phyloP scores from a whole-genome alignment of 2,329 filamentous ascomycete genomes.

The Trichoderma koningiopsis region DNA sequence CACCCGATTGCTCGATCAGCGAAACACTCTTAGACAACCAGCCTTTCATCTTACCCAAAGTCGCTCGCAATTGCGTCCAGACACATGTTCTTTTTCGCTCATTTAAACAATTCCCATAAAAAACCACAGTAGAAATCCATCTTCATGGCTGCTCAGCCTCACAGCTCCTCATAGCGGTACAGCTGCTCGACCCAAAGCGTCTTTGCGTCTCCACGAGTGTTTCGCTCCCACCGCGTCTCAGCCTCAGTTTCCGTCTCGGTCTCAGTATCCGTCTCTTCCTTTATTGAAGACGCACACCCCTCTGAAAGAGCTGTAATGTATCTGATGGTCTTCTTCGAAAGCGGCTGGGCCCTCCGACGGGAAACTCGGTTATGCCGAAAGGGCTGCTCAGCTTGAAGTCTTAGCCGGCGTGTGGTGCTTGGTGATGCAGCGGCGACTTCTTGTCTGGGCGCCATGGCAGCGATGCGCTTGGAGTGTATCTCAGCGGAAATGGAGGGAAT shows the following conservation, averaged over 20 bases:
- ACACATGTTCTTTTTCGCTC: neutral
- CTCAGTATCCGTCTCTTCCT: conserved; percentile 13
- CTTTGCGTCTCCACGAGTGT: conserved; percentile 7
- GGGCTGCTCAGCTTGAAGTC: neutral
- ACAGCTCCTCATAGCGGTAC: conserved; percentile 73
- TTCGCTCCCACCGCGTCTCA: conserved; percentile 20
- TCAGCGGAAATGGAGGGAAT: neutral
- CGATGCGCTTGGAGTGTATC: neutral
- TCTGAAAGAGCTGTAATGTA: neutral
- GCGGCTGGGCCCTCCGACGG: neutral
- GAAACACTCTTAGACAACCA: neutral
- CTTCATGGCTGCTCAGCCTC: neutral
- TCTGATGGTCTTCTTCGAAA: neutral
- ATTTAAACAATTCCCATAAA: neutral
- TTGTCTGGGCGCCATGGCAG: conserved; percentile 10
- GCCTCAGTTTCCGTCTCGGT: conserved; percentile 22
- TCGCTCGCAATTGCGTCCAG: neutral
- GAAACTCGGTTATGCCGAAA: neutral
- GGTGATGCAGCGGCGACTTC: conserved; percentile 4
- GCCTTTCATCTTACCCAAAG: neutral
- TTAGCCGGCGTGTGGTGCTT: conserved; percentile 6
- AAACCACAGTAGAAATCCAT: neutral
- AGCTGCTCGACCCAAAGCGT: conserved; percentile 66
- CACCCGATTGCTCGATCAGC: neutral
- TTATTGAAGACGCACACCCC: neutral